Evolutionary conservation across 2,329 filamentous ascomycete species (phyloP), one percentile per base, ranked within the genome.

Genomic region (Fusarium keratoplasticum): DNA sequence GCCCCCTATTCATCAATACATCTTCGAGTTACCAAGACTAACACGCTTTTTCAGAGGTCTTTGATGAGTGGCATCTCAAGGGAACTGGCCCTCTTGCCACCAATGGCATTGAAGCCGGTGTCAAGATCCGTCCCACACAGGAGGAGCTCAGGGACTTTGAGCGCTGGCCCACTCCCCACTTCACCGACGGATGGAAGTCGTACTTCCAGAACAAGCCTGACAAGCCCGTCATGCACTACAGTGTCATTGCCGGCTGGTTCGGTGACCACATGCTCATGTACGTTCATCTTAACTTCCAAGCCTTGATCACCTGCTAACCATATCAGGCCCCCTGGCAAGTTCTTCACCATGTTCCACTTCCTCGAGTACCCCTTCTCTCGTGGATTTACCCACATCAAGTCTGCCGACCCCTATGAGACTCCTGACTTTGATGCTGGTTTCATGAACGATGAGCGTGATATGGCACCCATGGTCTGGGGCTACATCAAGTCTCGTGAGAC

Each of bases 191-290:
- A 3, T 96, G 93, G 93, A 90, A 95, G 77, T 91, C 89, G 63
- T 95, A 96, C 84, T 96, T 95, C 83, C 93, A 94, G 85, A 84
- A 95, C 80, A 95, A 95, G 85, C 93, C 93, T 1, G 93, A 95
- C 83, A 95, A 95, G 87, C 94, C 93, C 0, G 93, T 95, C 50
- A 95, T 95, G 93, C 94, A 95, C 80, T 95, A 95, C 83, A 92
- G 89, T 2, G 89, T 95, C 64, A 95, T 95, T 78, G 86, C 92
- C 18, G 92, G 92, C 72, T 90, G 87, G 86, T 90, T 90, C 35
- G 88, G 89, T 33, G 88, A 90, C 80, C 88, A 90, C 75, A 90
- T 89, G 86, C 81, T 90, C 54, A 88, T 90, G 87, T 86, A 76
- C 78, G 85, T 69, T 2, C 0, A 7, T 0, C 2, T 1, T 25